Percentiles rank a stretch among this genome's conserved stretches.
Conservation (phyloP, 148 eudicot species). For the Nyssa sinensis region DNA sequence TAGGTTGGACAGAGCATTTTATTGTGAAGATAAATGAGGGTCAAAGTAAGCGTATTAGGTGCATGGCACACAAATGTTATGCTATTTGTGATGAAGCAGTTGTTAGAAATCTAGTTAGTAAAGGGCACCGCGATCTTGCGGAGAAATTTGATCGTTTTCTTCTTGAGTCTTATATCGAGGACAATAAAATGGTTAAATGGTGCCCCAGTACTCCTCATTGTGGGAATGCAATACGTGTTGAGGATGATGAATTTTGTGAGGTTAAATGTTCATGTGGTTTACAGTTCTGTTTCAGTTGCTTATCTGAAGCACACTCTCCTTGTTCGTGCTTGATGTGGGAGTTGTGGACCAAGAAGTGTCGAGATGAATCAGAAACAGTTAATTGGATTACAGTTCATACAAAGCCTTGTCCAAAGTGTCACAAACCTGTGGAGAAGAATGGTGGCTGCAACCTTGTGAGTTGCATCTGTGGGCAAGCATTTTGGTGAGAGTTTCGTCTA, state of each 20-base stretch:
- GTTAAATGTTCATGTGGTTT: slow-evolving; percentile 73
- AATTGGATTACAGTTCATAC: slow-evolving; percentile 71
- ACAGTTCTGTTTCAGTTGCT: slow-evolving; percentile 73
- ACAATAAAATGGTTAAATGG: slow-evolving; percentile 75
- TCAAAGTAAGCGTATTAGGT: slow-evolving; percentile 63
- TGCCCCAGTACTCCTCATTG: slow-evolving; percentile 83
- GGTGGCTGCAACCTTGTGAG: slow-evolving; percentile 77
- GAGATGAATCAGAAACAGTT: slow-evolving; percentile 59
- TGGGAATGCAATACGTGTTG: slow-evolving; percentile 76
- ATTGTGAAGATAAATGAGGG: slow-evolving; percentile 71
- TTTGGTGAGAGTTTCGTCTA: slow-evolving; percentile 44
- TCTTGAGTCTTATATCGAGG: slow-evolving; percentile 78
- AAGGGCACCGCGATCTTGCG: slow-evolving; percentile 48
- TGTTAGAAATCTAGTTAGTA: slow-evolving; percentile 51
- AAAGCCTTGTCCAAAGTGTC: slow-evolving; percentile 73
- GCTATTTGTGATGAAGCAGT: slow-evolving; percentile 68
- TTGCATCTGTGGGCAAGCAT: slow-evolving; percentile 69
- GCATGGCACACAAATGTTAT: slow-evolving; percentile 79
- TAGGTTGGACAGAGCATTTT: slow-evolving; percentile 84
- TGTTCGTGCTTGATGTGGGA: slow-evolving; percentile 86
- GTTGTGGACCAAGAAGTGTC: slow-evolving; percentile 67
- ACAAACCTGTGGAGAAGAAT: slow-evolving; percentile 73
- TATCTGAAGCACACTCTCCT: slow-evolving; percentile 71
- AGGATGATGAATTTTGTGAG: slow-evolving; percentile 58
- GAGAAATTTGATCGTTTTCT: slow-evolving; percentile 73